These are phyloP conservation scores for Wickerhamomyces rabaulensis DNA, from an alignment of 805 yeast species.

Conservation along the genomic window DNA sequence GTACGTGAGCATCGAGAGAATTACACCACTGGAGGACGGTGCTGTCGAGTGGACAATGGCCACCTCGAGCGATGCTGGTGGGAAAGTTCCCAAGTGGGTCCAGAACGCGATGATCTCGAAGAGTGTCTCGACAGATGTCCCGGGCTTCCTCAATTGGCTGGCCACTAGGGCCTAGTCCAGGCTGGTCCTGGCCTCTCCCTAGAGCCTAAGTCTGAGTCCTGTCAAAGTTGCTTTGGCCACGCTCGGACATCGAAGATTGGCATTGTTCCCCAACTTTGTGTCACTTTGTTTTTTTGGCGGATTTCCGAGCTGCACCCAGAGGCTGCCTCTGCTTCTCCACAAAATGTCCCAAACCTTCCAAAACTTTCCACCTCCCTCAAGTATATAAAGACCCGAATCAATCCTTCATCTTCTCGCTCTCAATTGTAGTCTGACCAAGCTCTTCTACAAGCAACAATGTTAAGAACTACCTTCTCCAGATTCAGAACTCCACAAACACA, in stretches of 20 bases:
- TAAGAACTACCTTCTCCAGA: background rate
- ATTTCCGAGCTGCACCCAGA: background rate
- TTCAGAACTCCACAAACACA: background rate
- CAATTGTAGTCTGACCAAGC: background rate
- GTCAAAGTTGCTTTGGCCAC: background rate
- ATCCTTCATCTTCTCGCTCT: background rate
- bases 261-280: background rate
- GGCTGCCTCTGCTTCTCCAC: background rate
- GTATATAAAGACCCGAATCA: background rate
- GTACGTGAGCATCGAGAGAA: slow-evolving; percentile 32
- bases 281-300: background rate
- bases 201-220: no score
- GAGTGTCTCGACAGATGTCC: slow-evolving; percentile 34
- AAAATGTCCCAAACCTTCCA: background rate
- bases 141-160: slow-evolving; percentile 28
- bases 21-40: slow-evolving; percentile 16
- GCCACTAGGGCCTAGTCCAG: no score
- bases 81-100: slow-evolving; percentile 34
- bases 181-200: no score
- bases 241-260: background rate
- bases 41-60: slow-evolving; percentile 32
- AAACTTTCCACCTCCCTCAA: background rate
- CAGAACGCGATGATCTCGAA: slow-evolving; percentile 35
- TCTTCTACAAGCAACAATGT: slow-evolving; percentile 1
- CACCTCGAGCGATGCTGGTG: slow-evolving; percentile 35